phyloP scores from a whole-genome alignment of 305 asterid species.

The Fraxinus platypoda region DNA sequence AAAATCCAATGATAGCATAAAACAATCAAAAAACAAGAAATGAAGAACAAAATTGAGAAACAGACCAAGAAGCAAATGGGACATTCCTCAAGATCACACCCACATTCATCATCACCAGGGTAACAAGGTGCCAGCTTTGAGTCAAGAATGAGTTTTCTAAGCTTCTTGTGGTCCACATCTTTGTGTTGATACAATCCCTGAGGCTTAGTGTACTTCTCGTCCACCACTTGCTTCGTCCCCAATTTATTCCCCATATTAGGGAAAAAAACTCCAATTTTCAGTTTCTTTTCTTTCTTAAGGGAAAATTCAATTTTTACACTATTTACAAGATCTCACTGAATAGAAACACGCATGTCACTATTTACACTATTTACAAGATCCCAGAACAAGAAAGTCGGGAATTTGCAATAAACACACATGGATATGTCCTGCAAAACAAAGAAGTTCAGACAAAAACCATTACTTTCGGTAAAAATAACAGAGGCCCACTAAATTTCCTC shows the following conservation, averaged over 20 bases:
- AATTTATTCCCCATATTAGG: conserved; percentile 82
- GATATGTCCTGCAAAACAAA: not conserved
- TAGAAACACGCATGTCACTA: not conserved
- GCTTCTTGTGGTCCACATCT: conserved; percentile 98
- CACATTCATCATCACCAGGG: conserved; percentile 88
- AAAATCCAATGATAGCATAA: not conserved
- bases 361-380: too few relatives aligned
- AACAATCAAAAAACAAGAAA: not conserved
- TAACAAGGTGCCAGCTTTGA: conserved; percentile 95
- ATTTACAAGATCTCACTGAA: not conserved
- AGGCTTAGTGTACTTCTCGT: conserved; percentile 98
- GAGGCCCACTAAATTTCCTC: not conserved
- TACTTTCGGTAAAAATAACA: not conserved
- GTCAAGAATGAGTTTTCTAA: conserved; percentile 85
- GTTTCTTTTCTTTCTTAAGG: not conserved
- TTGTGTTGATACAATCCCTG: conserved; percentile 96
- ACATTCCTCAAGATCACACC: conserved; percentile 85
- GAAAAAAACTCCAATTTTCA: not conserved
- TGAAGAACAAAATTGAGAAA: not conserved
- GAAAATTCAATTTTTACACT: not conserved
- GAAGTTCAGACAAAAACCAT: not conserved
- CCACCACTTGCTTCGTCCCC: conserved; percentile 96
- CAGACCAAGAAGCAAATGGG: conserved; percentile 99
- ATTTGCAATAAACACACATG: not conserved
- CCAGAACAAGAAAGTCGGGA: not conserved